Evolutionary conservation across 2,329 filamentous ascomycete species (phyloP), one percentile per base, ranked within the genome.

Genomic region (Fusarium heterosporum): DNA sequence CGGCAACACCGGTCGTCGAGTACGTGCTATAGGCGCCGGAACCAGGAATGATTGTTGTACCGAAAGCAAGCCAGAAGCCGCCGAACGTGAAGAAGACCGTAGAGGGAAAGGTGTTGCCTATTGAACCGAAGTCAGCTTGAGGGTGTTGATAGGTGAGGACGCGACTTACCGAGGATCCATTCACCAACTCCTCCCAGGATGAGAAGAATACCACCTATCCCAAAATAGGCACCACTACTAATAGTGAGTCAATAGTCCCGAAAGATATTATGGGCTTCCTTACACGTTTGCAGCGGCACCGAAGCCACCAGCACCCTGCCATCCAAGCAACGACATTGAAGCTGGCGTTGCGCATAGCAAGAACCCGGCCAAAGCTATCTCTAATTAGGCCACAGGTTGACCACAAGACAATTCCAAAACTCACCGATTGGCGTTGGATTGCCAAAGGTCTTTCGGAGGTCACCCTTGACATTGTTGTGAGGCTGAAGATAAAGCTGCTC

Each of bases 401-500:
- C 10, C 10, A 1, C 7, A 17, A 0, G 2, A 4, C 2, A 9
- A 1, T 11, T 2, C 14, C 4, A 6, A 7, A 7, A 26, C 63
- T 46, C 46, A 75, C 73, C 72, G 66, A 85, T 69, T 4, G 83
- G 83, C 1, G 84, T 85, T 3, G 84, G 84, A 56, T 86, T 86
- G 7, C 78, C 83, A 65, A 85, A 82, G 2, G 81, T 85, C 68
- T 81, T 80, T 19, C 83, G 75, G 22, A 85, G 71, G 13, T 85
- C 78, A 4, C 82, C 82, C 29, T 80, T 79, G 13, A 82, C 79
- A 0, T 72, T 72, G 29, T 78, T 82, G 58, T 83, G 78, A 3
- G 83, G 83, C 4, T 78, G 79, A 11, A 86, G 76, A 61, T 85
- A 86, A 2, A 86, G 74, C 74, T 86, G 85, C 71, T 85, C 83